Conservation (phyloP, 2,329 filamentous ascomycete genomes). For the Fusarium piperis region DNA sequence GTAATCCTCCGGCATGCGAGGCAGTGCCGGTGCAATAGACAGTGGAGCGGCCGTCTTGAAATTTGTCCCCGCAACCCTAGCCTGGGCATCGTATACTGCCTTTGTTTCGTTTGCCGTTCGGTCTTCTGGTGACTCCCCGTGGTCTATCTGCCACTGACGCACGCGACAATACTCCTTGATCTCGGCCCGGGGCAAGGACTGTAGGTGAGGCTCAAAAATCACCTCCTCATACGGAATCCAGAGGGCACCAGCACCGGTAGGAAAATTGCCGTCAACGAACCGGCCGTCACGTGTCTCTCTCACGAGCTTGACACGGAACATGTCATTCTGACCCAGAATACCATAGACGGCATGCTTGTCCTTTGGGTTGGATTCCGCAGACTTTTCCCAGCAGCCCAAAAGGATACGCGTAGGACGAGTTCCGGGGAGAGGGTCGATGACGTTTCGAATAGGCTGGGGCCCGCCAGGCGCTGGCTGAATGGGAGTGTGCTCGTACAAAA, state of each 20-base stretch:
- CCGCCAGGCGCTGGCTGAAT: conserved; percentile 35
- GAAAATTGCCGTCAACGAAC: conserved; percentile 68
- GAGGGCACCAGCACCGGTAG: conserved; percentile 65
- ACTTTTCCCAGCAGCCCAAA: conserved; percentile 68
- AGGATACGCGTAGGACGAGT: conserved; percentile 67
- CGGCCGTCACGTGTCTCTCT: conserved; percentile 69
- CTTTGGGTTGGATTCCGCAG: conserved; percentile 54
- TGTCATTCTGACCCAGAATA: conserved; percentile 69
- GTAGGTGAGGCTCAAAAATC: conserved; percentile 65
- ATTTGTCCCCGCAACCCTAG: conserved; percentile 50
- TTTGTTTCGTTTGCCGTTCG: conserved; percentile 60
- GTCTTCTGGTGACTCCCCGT: conserved; percentile 60
- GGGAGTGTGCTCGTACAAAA: conserved; percentile 32
- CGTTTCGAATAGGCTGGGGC: conserved; percentile 30
- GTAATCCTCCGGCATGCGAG: conserved; percentile 32
- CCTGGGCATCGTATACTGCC: conserved; percentile 62
- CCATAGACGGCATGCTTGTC: conserved; percentile 72
- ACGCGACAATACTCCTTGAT: conserved; percentile 73
- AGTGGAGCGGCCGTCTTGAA: conserved; percentile 39
- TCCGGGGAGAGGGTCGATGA: conserved; percentile 57
- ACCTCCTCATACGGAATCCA: conserved; percentile 73
- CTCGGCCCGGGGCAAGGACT: conserved; percentile 61
- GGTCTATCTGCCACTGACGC: conserved; percentile 66
- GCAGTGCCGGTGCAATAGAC: conserved; percentile 37
- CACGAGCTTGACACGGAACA: conserved; percentile 71